These are phyloP conservation scores for Bertia moriformis DNA, from an alignment of 2,329 filamentous ascomycete species.

Conservation along the genomic window DNA sequence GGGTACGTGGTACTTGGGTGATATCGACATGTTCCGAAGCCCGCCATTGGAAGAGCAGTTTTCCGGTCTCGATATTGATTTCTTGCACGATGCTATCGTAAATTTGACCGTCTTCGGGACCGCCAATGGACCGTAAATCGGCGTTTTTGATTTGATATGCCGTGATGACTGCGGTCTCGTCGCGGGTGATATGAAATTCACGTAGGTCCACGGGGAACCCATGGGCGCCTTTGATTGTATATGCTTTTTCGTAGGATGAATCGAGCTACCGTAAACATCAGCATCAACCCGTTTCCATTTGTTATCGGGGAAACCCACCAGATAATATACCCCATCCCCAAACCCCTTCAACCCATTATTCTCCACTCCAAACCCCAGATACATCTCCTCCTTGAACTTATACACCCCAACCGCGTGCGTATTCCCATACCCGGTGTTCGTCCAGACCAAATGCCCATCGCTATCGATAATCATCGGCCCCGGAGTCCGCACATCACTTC, in stretches of 20 bases:
- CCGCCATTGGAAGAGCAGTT: slow-evolving; percentile 28
- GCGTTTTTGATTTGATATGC: slow-evolving; percentile 17
- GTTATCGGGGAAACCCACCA: not conserved
- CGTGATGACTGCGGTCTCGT: slow-evolving; percentile 22
- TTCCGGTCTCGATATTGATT: slow-evolving; percentile 24
- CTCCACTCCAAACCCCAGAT: not conserved
- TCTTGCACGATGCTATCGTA: slow-evolving; percentile 26
- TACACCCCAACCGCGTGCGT: not conserved
- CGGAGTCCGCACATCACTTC: not conserved
- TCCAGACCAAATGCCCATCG: not conserved
- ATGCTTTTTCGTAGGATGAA: not conserved
- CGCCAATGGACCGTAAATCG: slow-evolving; percentile 17
- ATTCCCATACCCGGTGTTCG: not conserved
- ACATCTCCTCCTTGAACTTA: not conserved
- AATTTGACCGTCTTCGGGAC: slow-evolving; percentile 20
- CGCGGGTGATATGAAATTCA: slow-evolving; percentile 22
- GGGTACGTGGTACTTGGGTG: slow-evolving; percentile 7
- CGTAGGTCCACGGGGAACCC: slow-evolving; percentile 13
- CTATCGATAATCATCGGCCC: not conserved
- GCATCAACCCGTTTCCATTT: not conserved
- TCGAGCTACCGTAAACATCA: not conserved
- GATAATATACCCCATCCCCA: not conserved
- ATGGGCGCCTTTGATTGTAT: not conserved
- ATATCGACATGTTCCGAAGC: slow-evolving; percentile 25
- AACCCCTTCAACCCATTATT: not conserved